Evolutionary conservation across 257 asterid species (phyloP).

Genomic region (Capsicum pubescens): DNA sequence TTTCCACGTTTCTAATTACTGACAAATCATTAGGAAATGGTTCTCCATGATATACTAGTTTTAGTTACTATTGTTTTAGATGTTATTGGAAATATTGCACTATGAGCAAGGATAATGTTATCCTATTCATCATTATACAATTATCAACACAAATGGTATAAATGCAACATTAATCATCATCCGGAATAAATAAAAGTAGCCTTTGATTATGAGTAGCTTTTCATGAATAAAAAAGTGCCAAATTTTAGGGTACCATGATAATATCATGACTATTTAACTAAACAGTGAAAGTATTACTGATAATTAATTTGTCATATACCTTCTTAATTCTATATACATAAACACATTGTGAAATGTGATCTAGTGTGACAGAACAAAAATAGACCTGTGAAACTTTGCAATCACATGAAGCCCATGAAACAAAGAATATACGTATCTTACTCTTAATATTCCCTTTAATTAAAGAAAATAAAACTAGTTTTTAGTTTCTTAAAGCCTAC

Average conservation of each 20-base stretch:
- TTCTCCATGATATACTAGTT: not conserved
- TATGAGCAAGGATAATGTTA: not conserved
- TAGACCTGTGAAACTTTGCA: not conserved
- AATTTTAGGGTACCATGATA: not conserved
- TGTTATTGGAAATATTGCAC: not conserved
- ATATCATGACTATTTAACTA: not conserved
- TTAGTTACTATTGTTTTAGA: not conserved
- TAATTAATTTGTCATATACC: not conserved
- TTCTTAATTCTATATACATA: not conserved
- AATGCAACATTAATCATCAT: not conserved
- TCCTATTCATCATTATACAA: not conserved
- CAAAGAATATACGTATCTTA: not conserved
- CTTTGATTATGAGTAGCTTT: not conserved
- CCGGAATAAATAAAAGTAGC: not conserved
- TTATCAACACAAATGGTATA: not conserved
- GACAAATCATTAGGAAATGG: not conserved
- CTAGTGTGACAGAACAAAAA: not conserved
- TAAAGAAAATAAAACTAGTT: not conserved
- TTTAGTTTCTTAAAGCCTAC: not conserved
- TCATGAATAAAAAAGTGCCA: not conserved
- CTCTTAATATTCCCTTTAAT: not conserved
- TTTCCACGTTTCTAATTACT: not conserved
- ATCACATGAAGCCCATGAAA: not conserved
- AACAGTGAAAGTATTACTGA: slow-evolving; percentile 35
- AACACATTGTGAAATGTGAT: not conserved